Conservation (phyloP, 2,329 filamentous ascomycete genomes). For the Ophioceras dolichostomum region DNA sequence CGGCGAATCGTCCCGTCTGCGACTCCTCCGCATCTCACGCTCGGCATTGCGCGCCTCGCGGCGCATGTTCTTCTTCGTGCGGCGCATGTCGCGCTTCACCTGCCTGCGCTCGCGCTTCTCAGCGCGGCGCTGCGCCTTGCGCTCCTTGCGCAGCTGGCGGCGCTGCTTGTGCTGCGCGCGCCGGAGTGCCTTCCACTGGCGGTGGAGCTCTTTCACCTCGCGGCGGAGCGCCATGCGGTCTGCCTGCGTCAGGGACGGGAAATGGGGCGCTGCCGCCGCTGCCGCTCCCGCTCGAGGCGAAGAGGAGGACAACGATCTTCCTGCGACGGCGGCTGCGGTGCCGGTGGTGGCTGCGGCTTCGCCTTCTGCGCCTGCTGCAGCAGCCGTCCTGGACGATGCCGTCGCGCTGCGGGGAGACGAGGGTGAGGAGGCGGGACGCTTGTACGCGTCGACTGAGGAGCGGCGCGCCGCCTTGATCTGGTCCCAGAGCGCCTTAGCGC, state of each 20-base stretch:
- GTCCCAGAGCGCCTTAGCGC: conserved; percentile 25
- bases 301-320: too few species aligned
- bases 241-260: conserved; percentile 8
- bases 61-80: conserved; percentile 4
- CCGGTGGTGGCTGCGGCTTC: not conserved
- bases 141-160: conserved; percentile 18
- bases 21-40: too few species aligned
- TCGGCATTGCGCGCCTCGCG: conserved; percentile 5
- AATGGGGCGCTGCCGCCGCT: conserved; percentile 3
- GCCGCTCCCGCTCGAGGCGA: too few species aligned
- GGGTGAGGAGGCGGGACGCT: too few species aligned
- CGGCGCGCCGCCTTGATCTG: conserved; percentile 31
- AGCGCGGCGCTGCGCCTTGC: conserved; percentile 16
- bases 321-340: not conserved
- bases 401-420: too few species aligned
- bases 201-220: conserved; percentile 31
- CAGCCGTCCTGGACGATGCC: too few species aligned
- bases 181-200: conserved; percentile 29
- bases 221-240: conserved; percentile 25
- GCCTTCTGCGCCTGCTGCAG: conserved; percentile 9
- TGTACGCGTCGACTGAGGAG: too few species aligned
- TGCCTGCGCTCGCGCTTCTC: conserved; percentile 17
- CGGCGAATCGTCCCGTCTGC: too few species aligned
- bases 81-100: conserved; percentile 12
- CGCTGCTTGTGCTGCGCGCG: conserved; percentile 19